Evolutionary conservation across 1,284 basidiomycete species (phyloP).

Genomic region (Heterobasidion irregulare): DNA sequence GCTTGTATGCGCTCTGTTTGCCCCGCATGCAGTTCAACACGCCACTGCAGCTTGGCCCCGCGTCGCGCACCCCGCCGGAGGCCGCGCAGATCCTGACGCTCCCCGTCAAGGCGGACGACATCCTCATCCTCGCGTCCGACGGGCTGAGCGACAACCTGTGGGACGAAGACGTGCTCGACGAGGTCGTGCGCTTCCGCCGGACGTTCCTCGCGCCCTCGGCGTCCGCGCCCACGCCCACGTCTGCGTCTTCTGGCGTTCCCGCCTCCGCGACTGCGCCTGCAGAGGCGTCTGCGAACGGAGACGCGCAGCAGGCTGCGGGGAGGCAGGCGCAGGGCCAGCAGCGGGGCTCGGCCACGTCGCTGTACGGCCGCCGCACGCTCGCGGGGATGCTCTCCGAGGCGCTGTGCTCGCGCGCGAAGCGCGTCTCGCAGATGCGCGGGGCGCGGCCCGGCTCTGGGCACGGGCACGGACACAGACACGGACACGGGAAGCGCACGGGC

Average conservation of each 20-base stretch:
- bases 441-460: constrained; percentile 59
- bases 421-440: constrained; percentile 58
- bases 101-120: constrained; percentile 78
- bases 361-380: constrained; percentile 44
- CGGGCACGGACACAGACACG: constrained; percentile 47
- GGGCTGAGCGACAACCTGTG: constrained; percentile 93
- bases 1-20: too few species aligned
- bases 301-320: too few species aligned
- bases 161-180: constrained; percentile 91
- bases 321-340: too few species aligned
- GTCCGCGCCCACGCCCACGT: not conserved
- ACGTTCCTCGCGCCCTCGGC: constrained; percentile 22
- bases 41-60: constrained; percentile 82
- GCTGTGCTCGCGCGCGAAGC: constrained; percentile 34
- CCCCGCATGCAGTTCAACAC: constrained; percentile 68
- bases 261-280: not conserved
- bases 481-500: not conserved
- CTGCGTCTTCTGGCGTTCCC: not conserved
- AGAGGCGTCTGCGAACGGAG: too few species aligned
- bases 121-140: constrained; percentile 86
- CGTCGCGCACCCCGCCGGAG: constrained; percentile 58
- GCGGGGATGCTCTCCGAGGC: constrained; percentile 50
- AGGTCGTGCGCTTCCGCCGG: constrained; percentile 64
- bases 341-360: constrained; percentile 1
- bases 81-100: constrained; percentile 73